Base-by-base conservation (phyloP, 345 rosid genomes). In the Clarkia xantiana region DNA sequence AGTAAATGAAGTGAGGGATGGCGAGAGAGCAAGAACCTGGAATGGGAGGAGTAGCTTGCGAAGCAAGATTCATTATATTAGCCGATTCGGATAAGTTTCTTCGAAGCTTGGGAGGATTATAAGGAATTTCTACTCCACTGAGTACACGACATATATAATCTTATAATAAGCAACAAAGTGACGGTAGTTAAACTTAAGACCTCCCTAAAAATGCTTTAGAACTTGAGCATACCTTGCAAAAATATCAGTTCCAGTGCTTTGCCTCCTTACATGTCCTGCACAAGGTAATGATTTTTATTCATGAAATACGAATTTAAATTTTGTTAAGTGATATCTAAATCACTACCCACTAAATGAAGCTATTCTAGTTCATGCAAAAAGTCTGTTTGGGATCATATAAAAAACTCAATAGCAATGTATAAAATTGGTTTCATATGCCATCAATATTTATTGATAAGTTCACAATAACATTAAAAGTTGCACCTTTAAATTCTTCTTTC, bases 21-120 rank as follows among this genome's bases (percentile, higher is more conserved):
- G 19, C 17, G 42, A 9, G 17, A 20, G 19, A 14, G 16, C 23
- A 53, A 11, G 45, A 62, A 84, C 94, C 94, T 76, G 71, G 61
- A 62, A 65, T 81, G 44, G 79, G 16, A 55, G 72, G 1, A 47
- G 57, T 18, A 45, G 46, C 17, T 53, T 69, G 78, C 0, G 72
- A 60, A 10, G 70, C 67, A 39, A 86, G 65, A 57, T 52, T 76
- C 61, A 65, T 72, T 20, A 91, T 78, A 57, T 73, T 80, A 63
- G 78, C 80, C 4, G 94, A 57, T 20, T 73, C 80, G 29, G 96
- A 91, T 34, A 82, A 73, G 68, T 83, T 79, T 49, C 93, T 70
- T 17, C 96, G 76, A 39, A 86, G 75, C 71, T 56, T 71, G 8
- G 70, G 59, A 53, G 64, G 64, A 56, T 71, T 66, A 43, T 54